phyloP scores from a whole-genome alignment of 495 filamentous ascomycete species.

The Aspergillus biplanus region DNA sequence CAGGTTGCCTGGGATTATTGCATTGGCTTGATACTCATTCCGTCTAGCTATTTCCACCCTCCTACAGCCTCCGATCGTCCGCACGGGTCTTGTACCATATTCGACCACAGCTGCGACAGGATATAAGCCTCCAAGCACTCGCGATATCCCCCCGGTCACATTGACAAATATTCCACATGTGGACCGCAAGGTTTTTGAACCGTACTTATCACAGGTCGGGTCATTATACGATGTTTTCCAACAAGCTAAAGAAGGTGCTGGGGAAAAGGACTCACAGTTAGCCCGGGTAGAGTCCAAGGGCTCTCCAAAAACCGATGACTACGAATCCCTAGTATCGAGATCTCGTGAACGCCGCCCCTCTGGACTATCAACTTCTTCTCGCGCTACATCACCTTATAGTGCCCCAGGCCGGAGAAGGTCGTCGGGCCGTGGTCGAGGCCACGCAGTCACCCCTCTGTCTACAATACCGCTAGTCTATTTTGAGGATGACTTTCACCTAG shows the following conservation, averaged over 20 bases:
- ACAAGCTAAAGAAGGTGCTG: slow-evolving; percentile 68
- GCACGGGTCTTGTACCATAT: slow-evolving; percentile 82
- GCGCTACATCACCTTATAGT: slow-evolving; percentile 47
- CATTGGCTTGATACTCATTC: slow-evolving; percentile 12
- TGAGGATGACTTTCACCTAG: slow-evolving; percentile 91
- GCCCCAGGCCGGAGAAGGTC: slow-evolving; percentile 38
- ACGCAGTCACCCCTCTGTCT: slow-evolving; percentile 80
- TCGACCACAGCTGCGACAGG: slow-evolving; percentile 65
- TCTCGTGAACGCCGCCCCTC: slow-evolving; percentile 45
- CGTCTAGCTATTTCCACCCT: slow-evolving; percentile 84
- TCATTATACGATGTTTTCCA: slow-evolving; percentile 81
- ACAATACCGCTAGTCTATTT: slow-evolving; percentile 95
- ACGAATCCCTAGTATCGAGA: slow-evolving; percentile 40
- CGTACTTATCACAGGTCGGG: slow-evolving; percentile 83
- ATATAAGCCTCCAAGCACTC: slow-evolving; percentile 82
- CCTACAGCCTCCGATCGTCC: slow-evolving; percentile 85
- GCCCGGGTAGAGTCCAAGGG: slow-evolving; percentile 32
- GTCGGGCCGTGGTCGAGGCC: slow-evolving; percentile 44
- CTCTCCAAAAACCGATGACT: slow-evolving; percentile 40
- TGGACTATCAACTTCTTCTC: slow-evolving; percentile 40
- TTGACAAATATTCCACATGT: slow-evolving; percentile 88
- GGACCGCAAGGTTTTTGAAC: slow-evolving; percentile 75
- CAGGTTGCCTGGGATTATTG: neutral
- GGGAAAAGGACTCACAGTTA: slow-evolving; percentile 55
- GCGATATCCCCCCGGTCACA: slow-evolving; percentile 93